Percentiles rank a stretch among this genome's conserved stretches.
These are phyloP conservation scores for Ogataea naganishii DNA, from an alignment of 805 yeast species.

Conservation along the genomic window DNA sequence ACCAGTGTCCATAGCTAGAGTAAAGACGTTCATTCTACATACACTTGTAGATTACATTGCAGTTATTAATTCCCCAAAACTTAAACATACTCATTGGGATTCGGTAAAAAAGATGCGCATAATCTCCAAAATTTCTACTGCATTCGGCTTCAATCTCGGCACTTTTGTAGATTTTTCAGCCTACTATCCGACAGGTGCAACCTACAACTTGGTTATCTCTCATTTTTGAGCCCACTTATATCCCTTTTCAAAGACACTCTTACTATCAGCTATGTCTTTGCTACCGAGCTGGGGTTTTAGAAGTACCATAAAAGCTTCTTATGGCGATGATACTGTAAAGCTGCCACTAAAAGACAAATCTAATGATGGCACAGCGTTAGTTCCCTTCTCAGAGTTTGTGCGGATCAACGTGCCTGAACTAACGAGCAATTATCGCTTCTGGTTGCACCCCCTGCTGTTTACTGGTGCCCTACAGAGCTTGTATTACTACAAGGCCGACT, in stretches of 20 bases:
- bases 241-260: too few relatives aligned
- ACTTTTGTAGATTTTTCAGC: too few relatives aligned
- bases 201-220: too few relatives aligned
- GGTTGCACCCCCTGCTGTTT: slow-evolving; percentile 36
- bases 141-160: too few relatives aligned
- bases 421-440: slow-evolving; percentile 26
- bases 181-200: too few relatives aligned
- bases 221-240: too few relatives aligned
- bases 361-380: slow-evolving; percentile 7
- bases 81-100: too few relatives aligned
- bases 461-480: slow-evolving; percentile 44
- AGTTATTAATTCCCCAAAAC: too few relatives aligned
- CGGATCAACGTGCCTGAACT: slow-evolving; percentile 31
- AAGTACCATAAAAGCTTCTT: slow-evolving; percentile 18
- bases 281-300: slow-evolving; percentile 25
- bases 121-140: too few relatives aligned
- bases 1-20: slow-evolving; percentile 20
- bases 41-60: too few relatives aligned
- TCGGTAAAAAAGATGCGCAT: too few relatives aligned
- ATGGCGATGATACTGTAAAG: slow-evolving; percentile 15
- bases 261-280: slow-evolving; percentile 3
- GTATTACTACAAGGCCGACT: slow-evolving; percentile 35
- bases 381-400: slow-evolving; percentile 27
- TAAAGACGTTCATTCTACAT: too few relatives aligned
- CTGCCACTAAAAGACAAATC: slow-evolving; percentile 13